A percentile compares a stretch with the other conserved stretches of the same genome.
Conservation (phyloP, 2,329 filamentous ascomycete species). For the Aspergillus calidoustus region DNA sequence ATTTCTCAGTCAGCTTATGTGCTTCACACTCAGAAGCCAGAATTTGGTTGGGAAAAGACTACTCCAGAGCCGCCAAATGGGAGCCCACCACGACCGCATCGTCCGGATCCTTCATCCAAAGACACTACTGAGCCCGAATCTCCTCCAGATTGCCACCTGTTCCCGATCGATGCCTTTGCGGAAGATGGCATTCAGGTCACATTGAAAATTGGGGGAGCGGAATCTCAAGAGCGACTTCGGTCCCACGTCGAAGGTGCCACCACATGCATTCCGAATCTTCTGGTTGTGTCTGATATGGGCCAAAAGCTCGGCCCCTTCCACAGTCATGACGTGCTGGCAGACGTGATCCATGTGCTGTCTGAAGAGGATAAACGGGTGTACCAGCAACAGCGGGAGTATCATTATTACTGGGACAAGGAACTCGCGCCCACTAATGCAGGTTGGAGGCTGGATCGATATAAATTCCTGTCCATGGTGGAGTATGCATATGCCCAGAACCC, state of each 20-base stretch:
- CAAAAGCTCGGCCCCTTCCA: constrained; percentile 50
- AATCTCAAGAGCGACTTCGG: constrained; percentile 45
- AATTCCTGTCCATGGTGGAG: constrained; percentile 62
- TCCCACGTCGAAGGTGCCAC: constrained; percentile 59
- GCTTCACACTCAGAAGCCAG: not conserved
- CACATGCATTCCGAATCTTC: constrained; percentile 53
- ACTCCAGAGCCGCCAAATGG: not conserved
- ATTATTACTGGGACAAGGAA: constrained; percentile 24
- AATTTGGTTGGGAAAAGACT: constrained; percentile 1
- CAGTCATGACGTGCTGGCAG: constrained; percentile 52
- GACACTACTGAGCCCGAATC: not conserved
- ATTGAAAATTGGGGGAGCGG: constrained; percentile 56
- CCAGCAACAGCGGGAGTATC: constrained; percentile 26
- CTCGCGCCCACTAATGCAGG: constrained; percentile 48
- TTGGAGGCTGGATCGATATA: constrained; percentile 62
- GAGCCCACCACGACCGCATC: not conserved
- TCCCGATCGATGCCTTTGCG: constrained; percentile 3
- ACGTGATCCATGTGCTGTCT: constrained; percentile 43
- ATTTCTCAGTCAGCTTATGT: not conserved
- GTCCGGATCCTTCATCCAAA: not conserved
- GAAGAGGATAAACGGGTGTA: constrained; percentile 47
- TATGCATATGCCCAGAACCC: constrained; percentile 54
- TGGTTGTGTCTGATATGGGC: constrained; percentile 59
- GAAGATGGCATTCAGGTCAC: constrained; percentile 48
- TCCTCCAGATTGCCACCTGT: not conserved